phyloP scores from a whole-genome alignment of 495 filamentous ascomycete species.

The Aspergillus affinis region DNA sequence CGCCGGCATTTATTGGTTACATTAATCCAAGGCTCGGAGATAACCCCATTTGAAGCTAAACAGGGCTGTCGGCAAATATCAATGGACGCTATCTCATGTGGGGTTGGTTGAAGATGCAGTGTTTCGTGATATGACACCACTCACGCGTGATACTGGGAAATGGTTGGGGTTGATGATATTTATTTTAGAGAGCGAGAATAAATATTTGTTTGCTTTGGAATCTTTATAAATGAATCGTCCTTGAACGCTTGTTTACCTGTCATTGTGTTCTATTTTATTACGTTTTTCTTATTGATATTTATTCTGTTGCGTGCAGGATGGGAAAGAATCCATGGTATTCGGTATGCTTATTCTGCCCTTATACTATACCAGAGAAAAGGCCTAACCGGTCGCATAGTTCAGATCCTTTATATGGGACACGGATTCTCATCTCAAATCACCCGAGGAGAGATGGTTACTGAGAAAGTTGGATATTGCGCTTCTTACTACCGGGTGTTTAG shows the following conservation, averaged over 20 bases:
- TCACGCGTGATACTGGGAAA: neutral
- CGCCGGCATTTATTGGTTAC: no score
- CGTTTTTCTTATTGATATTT: neutral
- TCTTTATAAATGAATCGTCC: no score
- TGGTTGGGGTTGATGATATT: neutral
- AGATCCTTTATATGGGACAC: conserved; percentile 26
- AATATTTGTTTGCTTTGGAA: no score
- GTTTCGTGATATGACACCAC: conserved; percentile 6
- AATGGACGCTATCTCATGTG: no score
- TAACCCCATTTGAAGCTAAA: no score
- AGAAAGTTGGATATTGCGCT: conserved; percentile 37
- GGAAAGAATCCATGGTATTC: neutral
- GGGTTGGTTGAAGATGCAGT: no score
- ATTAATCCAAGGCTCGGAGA: no score
- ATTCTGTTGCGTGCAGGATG: neutral
- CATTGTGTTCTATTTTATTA: neutral
- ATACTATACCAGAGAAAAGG: no score
- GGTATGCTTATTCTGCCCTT: neutral
- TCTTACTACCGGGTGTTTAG: conserved; percentile 35
- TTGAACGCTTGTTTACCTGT: no score
- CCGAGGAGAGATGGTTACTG: conserved; percentile 32
- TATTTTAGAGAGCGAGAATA: no score
- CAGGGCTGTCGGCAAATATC: no score
- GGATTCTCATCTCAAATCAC: conserved; percentile 19
- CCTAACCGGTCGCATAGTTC: conserved; percentile 1